A percentile compares a stretch with the other conserved stretches of the same genome.
These are phyloP conservation scores for Rosa chinensis DNA, from an alignment of 306 rosid genomes.

Conservation along the genomic window DNA sequence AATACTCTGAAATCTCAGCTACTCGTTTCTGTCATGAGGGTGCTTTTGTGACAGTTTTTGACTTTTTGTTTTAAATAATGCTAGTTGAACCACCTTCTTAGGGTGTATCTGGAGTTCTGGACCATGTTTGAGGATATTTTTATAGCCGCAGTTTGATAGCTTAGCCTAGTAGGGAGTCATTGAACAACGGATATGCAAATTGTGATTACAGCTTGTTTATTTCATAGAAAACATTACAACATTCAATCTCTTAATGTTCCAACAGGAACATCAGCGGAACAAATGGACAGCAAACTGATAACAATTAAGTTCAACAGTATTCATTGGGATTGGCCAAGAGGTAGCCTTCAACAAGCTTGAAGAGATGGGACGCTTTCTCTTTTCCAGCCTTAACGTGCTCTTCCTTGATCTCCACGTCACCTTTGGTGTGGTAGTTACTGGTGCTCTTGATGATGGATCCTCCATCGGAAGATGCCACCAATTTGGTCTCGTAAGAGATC, in stretches of 20 bases:
- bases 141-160: background rate
- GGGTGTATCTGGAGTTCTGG: background rate
- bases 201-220: background rate
- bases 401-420: slow-evolving; percentile 25
- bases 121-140: background rate
- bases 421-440: slow-evolving; percentile 35
- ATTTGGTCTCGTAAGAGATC: slow-evolving; percentile 33
- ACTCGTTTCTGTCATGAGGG: too few relatives aligned
- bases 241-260: too few relatives aligned
- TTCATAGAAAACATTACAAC: background rate
- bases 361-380: slow-evolving; percentile 25
- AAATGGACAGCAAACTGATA: background rate
- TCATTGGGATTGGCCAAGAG: slow-evolving; percentile 35
- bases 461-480: slow-evolving; percentile 32
- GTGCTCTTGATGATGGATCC: slow-evolving; percentile 39
- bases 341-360: slow-evolving; percentile 41
- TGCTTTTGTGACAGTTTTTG: too few relatives aligned
- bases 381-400: slow-evolving; percentile 30
- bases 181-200: background rate
- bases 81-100: background rate
- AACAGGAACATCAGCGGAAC: background rate
- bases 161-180: background rate
- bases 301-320: slow-evolving; percentile 30
- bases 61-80: too few relatives aligned
- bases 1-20: background rate